Percentiles rank a stretch among this genome's conserved stretches.
phyloP scores from a whole-genome alignment of 306 rosid species.

The Betula pendula region DNA sequence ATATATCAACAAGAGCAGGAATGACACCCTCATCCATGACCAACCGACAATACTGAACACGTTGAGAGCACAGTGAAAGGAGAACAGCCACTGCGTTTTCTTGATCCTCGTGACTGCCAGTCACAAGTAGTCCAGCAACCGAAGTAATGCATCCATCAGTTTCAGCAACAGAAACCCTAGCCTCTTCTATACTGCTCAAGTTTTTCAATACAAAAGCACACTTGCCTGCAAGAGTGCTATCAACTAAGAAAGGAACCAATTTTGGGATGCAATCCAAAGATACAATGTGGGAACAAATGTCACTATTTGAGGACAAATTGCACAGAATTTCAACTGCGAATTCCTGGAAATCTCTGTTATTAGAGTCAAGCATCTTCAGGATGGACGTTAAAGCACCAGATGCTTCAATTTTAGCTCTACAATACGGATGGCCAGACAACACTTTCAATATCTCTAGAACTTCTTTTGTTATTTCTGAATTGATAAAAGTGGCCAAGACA shows the following conservation, averaged over 20 bases:
- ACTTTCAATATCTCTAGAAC: conserved; percentile 68
- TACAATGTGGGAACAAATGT: conserved; percentile 45
- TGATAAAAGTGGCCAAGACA: conserved; percentile 53
- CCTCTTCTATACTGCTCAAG: conserved; percentile 56
- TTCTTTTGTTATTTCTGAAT: conserved; percentile 59
- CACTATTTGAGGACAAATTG: conserved; percentile 54
- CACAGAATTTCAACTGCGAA: conserved; percentile 43
- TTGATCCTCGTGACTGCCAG: conserved; percentile 59
- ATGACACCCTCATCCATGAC: conserved; percentile 56
- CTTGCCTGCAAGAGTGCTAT: conserved; percentile 39
- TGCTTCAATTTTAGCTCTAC: conserved; percentile 44
- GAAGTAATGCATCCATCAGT: conserved; percentile 74
- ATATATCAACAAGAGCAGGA: conserved; percentile 49
- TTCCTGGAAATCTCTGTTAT: conserved; percentile 47
- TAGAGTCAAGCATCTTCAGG: conserved; percentile 50
- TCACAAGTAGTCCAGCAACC: conserved; percentile 57
- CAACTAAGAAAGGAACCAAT: conserved; percentile 57
- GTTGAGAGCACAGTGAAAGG: conserved; percentile 69
- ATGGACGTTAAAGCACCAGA: conserved; percentile 55
- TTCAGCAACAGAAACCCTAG: conserved; percentile 53
- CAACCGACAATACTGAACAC: conserved; percentile 55
- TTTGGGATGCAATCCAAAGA: conserved; percentile 59
- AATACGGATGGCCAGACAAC: conserved; percentile 46
- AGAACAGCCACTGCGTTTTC: conserved; percentile 72
- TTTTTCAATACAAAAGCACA: conserved; percentile 62